These are phyloP conservation scores for Vitis rupestris DNA, from an alignment of 164 flowering plant species.

Conservation along the genomic window DNA sequence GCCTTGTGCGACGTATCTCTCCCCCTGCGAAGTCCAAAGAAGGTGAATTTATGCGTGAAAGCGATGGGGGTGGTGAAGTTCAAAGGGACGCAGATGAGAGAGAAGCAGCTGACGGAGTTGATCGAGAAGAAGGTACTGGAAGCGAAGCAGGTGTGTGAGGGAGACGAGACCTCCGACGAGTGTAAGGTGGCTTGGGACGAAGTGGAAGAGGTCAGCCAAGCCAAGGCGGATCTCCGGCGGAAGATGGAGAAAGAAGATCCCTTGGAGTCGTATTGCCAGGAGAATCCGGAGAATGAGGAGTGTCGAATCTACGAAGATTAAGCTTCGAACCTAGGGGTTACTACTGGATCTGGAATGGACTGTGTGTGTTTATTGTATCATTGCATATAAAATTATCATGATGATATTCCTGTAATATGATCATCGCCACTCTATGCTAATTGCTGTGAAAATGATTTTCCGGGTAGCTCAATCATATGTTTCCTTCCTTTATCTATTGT, in stretches of 20 bases:
- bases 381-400: no score
- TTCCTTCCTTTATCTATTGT: no score
- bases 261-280: slow-evolving; percentile 53
- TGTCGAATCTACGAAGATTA: slow-evolving; percentile 63
- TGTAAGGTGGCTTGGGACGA: slow-evolving; percentile 92
- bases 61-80: slow-evolving; percentile 45
- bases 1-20: neutral
- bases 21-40: neutral
- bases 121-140: slow-evolving; percentile 75
- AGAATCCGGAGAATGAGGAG: slow-evolving; percentile 78
- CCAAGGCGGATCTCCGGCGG: slow-evolving; percentile 65
- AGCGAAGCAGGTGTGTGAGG: slow-evolving; percentile 68
- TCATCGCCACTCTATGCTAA: no score
- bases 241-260: slow-evolving; percentile 64
- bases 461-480: no score
- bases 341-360: no score
- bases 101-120: slow-evolving; percentile 66
- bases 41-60: slow-evolving; percentile 3
- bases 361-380: no score
- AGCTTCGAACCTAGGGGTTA: no score
- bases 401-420: no score
- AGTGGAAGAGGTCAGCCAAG: slow-evolving; percentile 84
- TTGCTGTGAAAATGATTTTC: no score
- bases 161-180: slow-evolving; percentile 49
- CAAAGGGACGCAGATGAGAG: slow-evolving; percentile 76